Percentiles rank a stretch among this genome's conserved stretches.
These are phyloP conservation scores for Fusarium redolens DNA, from an alignment of 2,329 filamentous ascomycete species.

Conservation along the genomic window DNA sequence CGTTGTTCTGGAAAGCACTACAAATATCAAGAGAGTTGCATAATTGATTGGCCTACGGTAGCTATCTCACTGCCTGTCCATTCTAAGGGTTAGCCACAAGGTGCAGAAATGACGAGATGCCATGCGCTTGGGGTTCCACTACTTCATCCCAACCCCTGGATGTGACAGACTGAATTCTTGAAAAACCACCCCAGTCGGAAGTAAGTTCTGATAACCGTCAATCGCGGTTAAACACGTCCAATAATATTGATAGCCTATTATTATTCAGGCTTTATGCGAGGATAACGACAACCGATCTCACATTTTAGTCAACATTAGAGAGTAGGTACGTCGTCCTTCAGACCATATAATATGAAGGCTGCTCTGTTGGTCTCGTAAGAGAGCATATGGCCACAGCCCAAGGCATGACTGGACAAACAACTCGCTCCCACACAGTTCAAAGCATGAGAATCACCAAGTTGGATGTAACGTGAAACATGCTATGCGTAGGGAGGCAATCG, in stretches of 20 bases:
- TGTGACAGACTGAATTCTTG: conserved; percentile 15
- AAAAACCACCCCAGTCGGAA: conserved; percentile 9
- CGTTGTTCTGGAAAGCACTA: background rate
- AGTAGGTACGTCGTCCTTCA: background rate
- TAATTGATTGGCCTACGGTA: conserved; percentile 9
- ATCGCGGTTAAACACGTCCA: conserved; percentile 28
- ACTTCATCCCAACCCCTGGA: conserved; percentile 33
- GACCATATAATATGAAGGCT: background rate
- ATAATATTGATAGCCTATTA: conserved; percentile 11
- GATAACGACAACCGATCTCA: conserved; percentile 6
- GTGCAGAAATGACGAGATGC: conserved; percentile 43
- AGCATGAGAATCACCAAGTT: conserved; percentile 5
- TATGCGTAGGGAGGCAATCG: background rate
- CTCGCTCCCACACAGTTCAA: background rate
- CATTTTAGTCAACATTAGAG: background rate
- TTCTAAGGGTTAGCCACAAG: conserved; percentile 16
- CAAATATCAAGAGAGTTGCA: background rate
- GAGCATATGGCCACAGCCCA: background rate
- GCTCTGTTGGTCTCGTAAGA: conserved; percentile 11
- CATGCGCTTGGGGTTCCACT: conserved; percentile 39
- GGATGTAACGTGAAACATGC: conserved; percentile 15
- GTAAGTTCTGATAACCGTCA: conserved; percentile 20
- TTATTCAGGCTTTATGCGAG: conserved; percentile 31
- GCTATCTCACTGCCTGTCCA: conserved; percentile 19
- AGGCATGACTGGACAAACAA: background rate